Base-by-base conservation (phyloP, 805 yeast genomes). In the Yamadazyma sp. region DNA sequence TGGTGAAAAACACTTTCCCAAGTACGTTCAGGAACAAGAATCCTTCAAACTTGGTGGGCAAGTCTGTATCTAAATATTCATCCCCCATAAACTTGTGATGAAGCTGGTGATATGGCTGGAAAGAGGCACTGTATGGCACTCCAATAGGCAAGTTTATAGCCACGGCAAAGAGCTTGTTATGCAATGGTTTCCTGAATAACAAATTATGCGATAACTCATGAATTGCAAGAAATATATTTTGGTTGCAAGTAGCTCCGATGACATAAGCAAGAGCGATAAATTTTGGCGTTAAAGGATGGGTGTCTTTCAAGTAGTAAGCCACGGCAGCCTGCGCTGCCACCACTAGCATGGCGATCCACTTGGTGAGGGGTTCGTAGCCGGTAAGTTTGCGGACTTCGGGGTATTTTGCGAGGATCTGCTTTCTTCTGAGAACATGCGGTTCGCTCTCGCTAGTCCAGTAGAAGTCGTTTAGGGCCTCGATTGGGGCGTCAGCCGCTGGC, bases 51-150 rank as follows among this genome's bases (percentile, higher is more conserved):
- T 62, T 56, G 0, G 96, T 89, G 23, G 97, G 97, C 45, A 89
- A 67, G 58, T 89, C 97, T 0, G 96, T 84, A 62, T 89, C 97
- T 50, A 77, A 78, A 35, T 73, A 69, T 50, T 80, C 84, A 56
- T 89, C 95, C 13, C 97, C 97, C 53, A 85, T 63, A 53, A 84
- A 88, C 60, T 89, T 89, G 64, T 89, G 97, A 55, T 89, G 97
- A 24, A 89, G 67, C 58, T 87, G 87, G 55, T 89, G 97, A 59
- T 89, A 89, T 6, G 96, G 96, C 44, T 85, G 83, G 67, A 89
- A 75, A 44, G 86, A 82, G 0, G 96, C 96, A 25, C 88, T 77
- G 61, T 87, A 89, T 0, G 96, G 97, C 16, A 89, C 71, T 1
- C 96, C 96, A 36, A 89, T 85, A 1, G 96, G 96, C 25, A 86